Conservation (phyloP, 352 stramenopile genomes). For the Blastocystis sp. region DNA sequence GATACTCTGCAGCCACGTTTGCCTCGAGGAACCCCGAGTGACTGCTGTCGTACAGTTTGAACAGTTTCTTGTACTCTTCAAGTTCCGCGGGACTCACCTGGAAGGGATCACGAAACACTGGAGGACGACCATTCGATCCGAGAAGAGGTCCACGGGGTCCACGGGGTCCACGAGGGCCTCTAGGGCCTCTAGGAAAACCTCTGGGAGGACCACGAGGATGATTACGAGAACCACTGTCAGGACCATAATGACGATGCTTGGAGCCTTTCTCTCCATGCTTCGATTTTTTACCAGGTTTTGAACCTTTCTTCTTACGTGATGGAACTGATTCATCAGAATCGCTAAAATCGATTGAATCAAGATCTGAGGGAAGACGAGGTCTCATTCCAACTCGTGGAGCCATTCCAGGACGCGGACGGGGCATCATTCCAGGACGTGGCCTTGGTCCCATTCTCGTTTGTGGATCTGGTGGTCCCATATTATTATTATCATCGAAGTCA, state of each 20-base stretch:
- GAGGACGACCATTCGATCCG: background rate
- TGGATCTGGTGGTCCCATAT: background rate
- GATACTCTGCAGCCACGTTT: background rate
- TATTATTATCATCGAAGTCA: too few species aligned
- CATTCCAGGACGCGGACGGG: background rate
- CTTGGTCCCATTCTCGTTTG: background rate
- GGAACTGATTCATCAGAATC: background rate
- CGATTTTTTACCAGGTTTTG: background rate
- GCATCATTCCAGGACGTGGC: background rate
- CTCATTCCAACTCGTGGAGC: background rate
- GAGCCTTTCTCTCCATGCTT: background rate
- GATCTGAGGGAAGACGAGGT: background rate
- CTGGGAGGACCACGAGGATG: background rate
- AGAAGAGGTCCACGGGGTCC: background rate
- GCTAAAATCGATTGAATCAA: background rate
- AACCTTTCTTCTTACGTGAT: background rate
- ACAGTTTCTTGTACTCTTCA: background rate
- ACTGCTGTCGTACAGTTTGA: background rate
- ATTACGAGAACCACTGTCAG: background rate
- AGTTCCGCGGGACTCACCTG: background rate
- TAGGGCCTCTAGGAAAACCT: background rate
- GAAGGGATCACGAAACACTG: background rate
- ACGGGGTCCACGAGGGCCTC: background rate
- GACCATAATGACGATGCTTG: background rate
- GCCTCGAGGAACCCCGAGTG: conserved; percentile 3